phyloP scores from a whole-genome alignment of 352 stramenopile genomes.

The Phytophthora multivora region DNA sequence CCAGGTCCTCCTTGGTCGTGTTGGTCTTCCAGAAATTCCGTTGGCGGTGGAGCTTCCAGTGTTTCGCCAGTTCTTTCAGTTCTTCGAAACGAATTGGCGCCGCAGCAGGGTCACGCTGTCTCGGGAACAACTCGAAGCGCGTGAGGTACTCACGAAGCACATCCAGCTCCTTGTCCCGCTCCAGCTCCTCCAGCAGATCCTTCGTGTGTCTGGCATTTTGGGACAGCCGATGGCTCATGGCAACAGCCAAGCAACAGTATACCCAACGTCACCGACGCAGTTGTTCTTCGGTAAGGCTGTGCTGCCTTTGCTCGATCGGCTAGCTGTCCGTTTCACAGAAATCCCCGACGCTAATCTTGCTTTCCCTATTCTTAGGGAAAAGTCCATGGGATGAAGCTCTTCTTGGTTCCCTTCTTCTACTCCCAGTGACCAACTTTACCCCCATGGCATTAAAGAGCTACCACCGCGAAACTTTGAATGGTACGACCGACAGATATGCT shows the following conservation, averaged over 20 bases:
- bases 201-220: constrained; percentile 83
- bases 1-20: constrained; percentile 88
- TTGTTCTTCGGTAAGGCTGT: background rate
- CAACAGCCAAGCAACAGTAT: background rate
- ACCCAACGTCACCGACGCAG: constrained; percentile 2
- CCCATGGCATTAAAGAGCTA: constrained; percentile 85
- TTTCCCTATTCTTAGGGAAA: constrained; percentile 25
- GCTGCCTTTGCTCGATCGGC: background rate
- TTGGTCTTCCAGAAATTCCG: constrained; percentile 92
- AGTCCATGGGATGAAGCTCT: constrained; percentile 16
- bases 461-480: constrained; percentile 78
- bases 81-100: constrained; percentile 90
- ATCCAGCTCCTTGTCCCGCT: constrained; percentile 88
- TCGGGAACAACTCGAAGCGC: constrained; percentile 79
- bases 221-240: constrained; percentile 84
- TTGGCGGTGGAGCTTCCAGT: constrained; percentile 90
- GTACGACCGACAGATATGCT: constrained; percentile 18
- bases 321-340: constrained; percentile 29
- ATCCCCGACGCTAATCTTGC: constrained; percentile 24
- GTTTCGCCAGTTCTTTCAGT: constrained; percentile 90
- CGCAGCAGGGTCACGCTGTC: constrained; percentile 69
- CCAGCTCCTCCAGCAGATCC: constrained; percentile 83
- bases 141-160: constrained; percentile 84
- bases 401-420: background rate
- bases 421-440: constrained; percentile 6